Percentiles rank a stretch among this genome's conserved stretches.
phyloP scores from a whole-genome alignment of 1,139 yeast species.

The Barnettozyma hawaiiensis region DNA sequence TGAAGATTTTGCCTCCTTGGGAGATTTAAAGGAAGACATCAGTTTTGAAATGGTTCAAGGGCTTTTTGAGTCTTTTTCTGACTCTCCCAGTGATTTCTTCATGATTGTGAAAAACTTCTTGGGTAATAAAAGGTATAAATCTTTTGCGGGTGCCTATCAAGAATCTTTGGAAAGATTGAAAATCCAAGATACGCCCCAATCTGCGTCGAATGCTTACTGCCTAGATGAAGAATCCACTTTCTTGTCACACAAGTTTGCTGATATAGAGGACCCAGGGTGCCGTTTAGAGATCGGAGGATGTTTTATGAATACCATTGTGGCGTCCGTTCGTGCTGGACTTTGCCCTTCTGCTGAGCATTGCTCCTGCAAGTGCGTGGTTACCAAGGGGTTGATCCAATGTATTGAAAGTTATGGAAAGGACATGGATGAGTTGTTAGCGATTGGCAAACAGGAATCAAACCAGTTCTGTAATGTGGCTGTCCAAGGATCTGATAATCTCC shows the following conservation, averaged over 20 bases:
- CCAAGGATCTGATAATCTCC: background rate
- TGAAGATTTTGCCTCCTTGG: constrained; percentile 7
- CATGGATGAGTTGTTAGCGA: background rate
- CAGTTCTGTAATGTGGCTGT: constrained; percentile 3
- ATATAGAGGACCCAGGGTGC: constrained; percentile 1
- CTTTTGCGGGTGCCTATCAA: constrained; percentile 14
- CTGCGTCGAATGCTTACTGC: constrained; percentile 3
- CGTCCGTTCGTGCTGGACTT: background rate
- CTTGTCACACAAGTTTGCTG: background rate
- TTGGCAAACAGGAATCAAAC: constrained; percentile 4
- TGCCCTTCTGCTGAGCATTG: constrained; percentile 13
- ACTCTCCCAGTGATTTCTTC: constrained; percentile 11
- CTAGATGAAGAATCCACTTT: constrained; percentile 8
- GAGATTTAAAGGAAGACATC: constrained; percentile 1
- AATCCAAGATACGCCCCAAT: background rate
- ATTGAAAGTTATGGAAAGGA: constrained; percentile 6
- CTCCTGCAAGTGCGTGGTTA: constrained; percentile 11
- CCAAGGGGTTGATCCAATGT: constrained; percentile 7
- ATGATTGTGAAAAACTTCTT: constrained; percentile 7
- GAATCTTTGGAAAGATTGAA: constrained; percentile 9
- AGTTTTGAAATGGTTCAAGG: constrained; percentile 15
- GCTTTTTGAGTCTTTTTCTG: constrained; percentile 11
- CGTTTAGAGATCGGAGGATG: constrained; percentile 9
- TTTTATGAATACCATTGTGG: constrained; percentile 3
- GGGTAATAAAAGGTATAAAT: constrained; percentile 5